Conservation (phyloP, 2,329 filamentous ascomycete species). For the Trematosphaeria pertusa region DNA sequence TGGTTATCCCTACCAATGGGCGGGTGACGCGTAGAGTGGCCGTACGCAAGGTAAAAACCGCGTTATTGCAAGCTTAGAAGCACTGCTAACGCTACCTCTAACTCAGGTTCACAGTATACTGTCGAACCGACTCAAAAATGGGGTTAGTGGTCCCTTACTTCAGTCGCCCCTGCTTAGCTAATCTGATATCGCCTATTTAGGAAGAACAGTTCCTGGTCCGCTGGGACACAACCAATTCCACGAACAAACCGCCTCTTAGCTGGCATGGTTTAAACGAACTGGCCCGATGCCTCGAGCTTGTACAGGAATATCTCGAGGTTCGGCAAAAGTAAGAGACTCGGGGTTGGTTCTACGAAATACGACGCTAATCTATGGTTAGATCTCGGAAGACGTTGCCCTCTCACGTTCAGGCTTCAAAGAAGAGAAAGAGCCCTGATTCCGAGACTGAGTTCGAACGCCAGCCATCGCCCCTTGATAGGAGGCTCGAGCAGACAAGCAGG, state of each 20-base stretch:
- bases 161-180: constrained; percentile 21
- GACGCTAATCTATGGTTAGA: constrained; percentile 16
- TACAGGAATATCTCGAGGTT: constrained; percentile 53
- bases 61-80: too few species aligned
- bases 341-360: neutral
- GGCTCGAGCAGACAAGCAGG: constrained; percentile 13
- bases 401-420: constrained; percentile 15
- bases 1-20: constrained; percentile 32
- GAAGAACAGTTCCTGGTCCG: constrained; percentile 53
- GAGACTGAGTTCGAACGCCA: constrained; percentile 22
- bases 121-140: constrained; percentile 33
- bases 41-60: constrained; percentile 29
- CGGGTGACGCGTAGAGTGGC: constrained; percentile 26
- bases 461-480: constrained; percentile 29
- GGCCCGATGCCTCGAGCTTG: constrained; percentile 42
- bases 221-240: constrained; percentile 39
- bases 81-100: too few species aligned
- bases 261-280: constrained; percentile 56
- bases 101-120: constrained; percentile 33
- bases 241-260: constrained; percentile 40
- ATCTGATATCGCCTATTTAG: constrained; percentile 32
- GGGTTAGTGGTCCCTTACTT: constrained; percentile 23
- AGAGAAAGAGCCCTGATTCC: constrained; percentile 35
- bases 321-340: constrained; percentile 28
- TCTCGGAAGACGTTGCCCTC: constrained; percentile 7